Evolutionary conservation across 306 rosid genomes (phyloP).

Genomic region (Gynostemma pentaphyllum): DNA sequence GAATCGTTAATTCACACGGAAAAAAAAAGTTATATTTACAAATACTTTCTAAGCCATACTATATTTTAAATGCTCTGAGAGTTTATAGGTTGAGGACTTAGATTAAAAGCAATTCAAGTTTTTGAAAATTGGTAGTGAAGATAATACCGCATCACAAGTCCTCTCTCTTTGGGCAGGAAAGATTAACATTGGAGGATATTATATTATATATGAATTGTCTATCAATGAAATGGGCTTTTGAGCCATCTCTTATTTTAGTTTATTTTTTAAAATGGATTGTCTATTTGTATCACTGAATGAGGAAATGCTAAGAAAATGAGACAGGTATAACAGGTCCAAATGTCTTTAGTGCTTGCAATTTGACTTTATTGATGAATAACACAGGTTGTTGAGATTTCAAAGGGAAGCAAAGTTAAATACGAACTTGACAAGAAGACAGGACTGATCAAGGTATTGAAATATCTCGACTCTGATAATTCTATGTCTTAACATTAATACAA

Average conservation of each 20-base stretch:
- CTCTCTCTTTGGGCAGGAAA: too few species aligned
- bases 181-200: too few species aligned
- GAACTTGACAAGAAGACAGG: conserved; percentile 99
- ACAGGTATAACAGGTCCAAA: background rate
- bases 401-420: conserved; percentile 94
- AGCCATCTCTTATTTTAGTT: too few species aligned
- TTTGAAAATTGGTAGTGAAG: background rate
- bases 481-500: background rate
- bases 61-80: too few species aligned
- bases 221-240: too few species aligned
- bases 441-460: conserved; percentile 54
- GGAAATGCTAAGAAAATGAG: background rate
- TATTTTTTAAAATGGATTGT: too few species aligned
- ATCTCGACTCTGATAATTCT: background rate
- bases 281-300: background rate
- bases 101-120: background rate
- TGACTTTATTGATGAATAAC: conserved; percentile 22
- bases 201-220: too few species aligned
- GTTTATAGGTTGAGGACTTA: background rate
- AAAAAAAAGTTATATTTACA: too few species aligned
- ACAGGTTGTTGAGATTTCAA: conserved; percentile 87
- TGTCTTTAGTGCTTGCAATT: background rate
- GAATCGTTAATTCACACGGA: too few species aligned
- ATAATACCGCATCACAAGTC: background rate
- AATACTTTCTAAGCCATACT: too few species aligned